Percentiles rank a stretch among this genome's conserved stretches.
Conservation (phyloP, 805 yeast species). For the Saccharomycodes ludwigii region DNA sequence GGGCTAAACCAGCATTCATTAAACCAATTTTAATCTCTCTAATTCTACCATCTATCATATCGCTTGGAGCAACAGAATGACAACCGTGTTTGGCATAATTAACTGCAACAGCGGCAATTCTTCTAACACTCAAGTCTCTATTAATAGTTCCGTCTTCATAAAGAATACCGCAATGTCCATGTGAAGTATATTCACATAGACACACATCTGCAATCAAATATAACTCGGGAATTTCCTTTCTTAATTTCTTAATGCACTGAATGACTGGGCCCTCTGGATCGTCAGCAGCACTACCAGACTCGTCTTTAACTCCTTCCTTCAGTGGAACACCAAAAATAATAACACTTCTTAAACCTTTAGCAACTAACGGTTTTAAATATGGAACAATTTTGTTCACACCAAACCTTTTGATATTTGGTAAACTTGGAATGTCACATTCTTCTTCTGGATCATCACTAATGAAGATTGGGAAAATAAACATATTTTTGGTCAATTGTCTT, state of each 20-base stretch:
- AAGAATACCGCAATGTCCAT: conserved; percentile 95
- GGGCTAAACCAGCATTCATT: conserved; percentile 70
- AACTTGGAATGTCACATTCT: conserved; percentile 55
- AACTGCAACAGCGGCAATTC: conserved; percentile 90
- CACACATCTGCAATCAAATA: conserved; percentile 92
- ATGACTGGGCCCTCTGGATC: conserved; percentile 96
- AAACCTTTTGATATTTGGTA: conserved; percentile 81
- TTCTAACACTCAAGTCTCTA: conserved; percentile 57
- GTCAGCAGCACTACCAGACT: conserved; percentile 80
- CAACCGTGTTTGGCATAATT: conserved; percentile 96
- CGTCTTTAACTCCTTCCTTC: conserved; percentile 64
- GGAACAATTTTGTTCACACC: conserved; percentile 73
- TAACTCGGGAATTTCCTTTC: conserved; percentile 60
- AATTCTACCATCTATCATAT: conserved; percentile 94
- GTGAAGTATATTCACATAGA: conserved; percentile 89
- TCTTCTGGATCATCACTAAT: conserved; percentile 74
- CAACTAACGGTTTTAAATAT: conserved; percentile 55
- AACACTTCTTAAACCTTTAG: conserved; percentile 76
- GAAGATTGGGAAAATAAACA: conserved; percentile 89
- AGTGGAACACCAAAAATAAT: conserved; percentile 87
- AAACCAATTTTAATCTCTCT: conserved; percentile 78
- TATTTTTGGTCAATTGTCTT: conserved; percentile 68
- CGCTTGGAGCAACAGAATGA: conserved; percentile 90
- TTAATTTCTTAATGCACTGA: conserved; percentile 54
- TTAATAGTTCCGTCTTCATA: conserved; percentile 79